Base-by-base conservation (phyloP, 176 grass and related monocot genomes). In the Cymbopogon citratus region DNA sequence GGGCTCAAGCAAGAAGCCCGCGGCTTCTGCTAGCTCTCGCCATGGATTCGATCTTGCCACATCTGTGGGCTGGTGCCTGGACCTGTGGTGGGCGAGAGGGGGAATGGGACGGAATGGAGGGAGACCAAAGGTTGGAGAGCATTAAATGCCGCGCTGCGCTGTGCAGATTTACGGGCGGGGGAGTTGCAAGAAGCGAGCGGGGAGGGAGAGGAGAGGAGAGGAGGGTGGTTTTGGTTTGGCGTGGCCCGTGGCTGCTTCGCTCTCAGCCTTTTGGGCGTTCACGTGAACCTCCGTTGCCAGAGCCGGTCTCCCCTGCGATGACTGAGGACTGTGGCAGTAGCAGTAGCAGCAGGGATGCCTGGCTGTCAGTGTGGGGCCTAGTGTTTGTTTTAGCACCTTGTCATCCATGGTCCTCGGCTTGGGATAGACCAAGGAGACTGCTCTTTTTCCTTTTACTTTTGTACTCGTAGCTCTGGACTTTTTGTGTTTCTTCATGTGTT, bases 81-180 rank as follows among this genome's bases (percentile, higher is more conserved):
- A n/a, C n/a, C n/a, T n/a, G n/a, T n/a, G n/a, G 3, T 26, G 71
- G 27, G 28, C 44, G 28, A 29, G 79, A 56, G 65, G 65, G 65
- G 34, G 40, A 62, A 61, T 63, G 35, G 2, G 2, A 33, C 3
- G 31, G 31, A 33, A 33, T 33, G 12, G 33, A 38, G 80, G 79
- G 29, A 69, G 74, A 40, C 57, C 79, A 9, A 33, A 81, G 65
- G 23, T 80, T 23, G 72, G 48, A 49, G 77, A 52, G 81, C 81
- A 85, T 68, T 85, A 91, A 90, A 87, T 80, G 89, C 81, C 23
- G 84, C 73, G 69, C 74, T 79, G 79, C 35, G 68, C 79, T 86
- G 79, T 64, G 63, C 74, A 79, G 88, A 86, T 90, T 90, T 86
- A 79, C 84, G 28, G 44, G 25, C 3, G 70, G 43, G 24, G 5